Conservation (phyloP, 371 early-diverging fungal species). For the Blakeslea trispora region DNA sequence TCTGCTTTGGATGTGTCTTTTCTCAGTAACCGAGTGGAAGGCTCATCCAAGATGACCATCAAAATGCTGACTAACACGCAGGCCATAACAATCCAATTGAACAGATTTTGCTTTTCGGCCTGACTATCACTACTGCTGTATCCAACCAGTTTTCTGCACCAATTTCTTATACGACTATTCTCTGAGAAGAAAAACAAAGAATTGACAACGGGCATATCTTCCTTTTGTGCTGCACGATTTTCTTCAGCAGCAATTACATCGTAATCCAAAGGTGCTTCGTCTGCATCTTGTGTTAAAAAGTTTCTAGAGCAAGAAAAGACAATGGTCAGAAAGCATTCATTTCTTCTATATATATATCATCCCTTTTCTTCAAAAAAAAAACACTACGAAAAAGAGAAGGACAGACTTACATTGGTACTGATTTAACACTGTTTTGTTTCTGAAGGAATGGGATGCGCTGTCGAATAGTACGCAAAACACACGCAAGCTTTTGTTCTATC, state of each 20-base stretch:
- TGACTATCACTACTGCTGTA: conserved; percentile 33
- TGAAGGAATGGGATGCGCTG: conserved; percentile 15
- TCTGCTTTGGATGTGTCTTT: conserved; percentile 33
- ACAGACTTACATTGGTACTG: conserved; percentile 19
- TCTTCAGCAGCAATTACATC: conserved; percentile 49
- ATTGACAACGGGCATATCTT: conserved; percentile 24
- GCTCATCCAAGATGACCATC: conserved; percentile 60
- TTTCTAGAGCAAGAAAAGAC: conserved; percentile 6
- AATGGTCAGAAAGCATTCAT: too few species aligned
- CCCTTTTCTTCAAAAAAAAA: too few species aligned
- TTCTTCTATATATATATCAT: too few species aligned
- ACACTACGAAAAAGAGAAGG: neutral
- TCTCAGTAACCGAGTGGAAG: conserved; percentile 45
- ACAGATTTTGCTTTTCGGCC: conserved; percentile 44
- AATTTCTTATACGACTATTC: conserved; percentile 34
- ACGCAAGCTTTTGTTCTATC: conserved; percentile 16
- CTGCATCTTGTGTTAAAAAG: conserved; percentile 19
- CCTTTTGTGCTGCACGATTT: conserved; percentile 35
- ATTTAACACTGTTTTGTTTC: conserved; percentile 12
- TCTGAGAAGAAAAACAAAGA: conserved; percentile 44
- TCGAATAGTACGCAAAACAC: conserved; percentile 7
- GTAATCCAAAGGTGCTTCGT: conserved; percentile 40
- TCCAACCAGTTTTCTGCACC: conserved; percentile 43
- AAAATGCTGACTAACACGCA: conserved; percentile 60
- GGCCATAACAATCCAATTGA: conserved; percentile 63